Evolutionary conservation across 2,329 filamentous ascomycete species (phyloP), one percentile per base, ranked within the genome.

Genomic region (Metarhizium robertsii): DNA sequence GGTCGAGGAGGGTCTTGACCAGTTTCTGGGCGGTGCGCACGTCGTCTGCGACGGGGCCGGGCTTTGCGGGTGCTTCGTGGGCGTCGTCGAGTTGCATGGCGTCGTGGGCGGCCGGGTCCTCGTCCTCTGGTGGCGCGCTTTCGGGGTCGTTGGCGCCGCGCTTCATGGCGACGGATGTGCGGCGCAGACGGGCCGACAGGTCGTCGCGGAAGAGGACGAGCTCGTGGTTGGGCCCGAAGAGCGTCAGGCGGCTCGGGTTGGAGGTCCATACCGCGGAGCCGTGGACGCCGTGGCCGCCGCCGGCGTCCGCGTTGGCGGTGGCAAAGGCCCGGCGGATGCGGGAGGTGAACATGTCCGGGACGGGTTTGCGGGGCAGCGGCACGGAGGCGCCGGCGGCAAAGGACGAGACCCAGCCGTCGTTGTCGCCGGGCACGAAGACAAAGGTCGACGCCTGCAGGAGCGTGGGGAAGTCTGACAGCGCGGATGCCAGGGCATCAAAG

Each of bases 381-480:
- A 82, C 80, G 0, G 87, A 83, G 1, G 88, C 86, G 4, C 90
- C 90, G 2, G 85, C 86, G 1, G 83, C 84, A 67, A 95, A 96
- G 2, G 91, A 81, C 0, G 90, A 95, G 5, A 87, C 83, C 94
- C 94, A 99, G n/a, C 90, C 92, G 68, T 99, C 94, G 67, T 96
- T 95, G 71, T 97, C 92, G 34, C 94, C 94, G 0, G 94, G 94
- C 0, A 97, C 88, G 66, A 99, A 96, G 36, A 96, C 77, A 68
- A 97, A 96, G 0, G 88, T 92, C 5, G 88, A 86, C 30, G 81
- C 80, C 55, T 87, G 86, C 47, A 97, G 79, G 14, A 99, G 79
- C 1, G 81, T 78, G 3, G 90, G 90, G 65, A 90, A 97, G 61
- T 97, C 91, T 7, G 88, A 79, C 6, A 99, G 79, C 1, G 90